Base-by-base conservation (phyloP, 306 rosid species). In the Quercus suber region DNA sequence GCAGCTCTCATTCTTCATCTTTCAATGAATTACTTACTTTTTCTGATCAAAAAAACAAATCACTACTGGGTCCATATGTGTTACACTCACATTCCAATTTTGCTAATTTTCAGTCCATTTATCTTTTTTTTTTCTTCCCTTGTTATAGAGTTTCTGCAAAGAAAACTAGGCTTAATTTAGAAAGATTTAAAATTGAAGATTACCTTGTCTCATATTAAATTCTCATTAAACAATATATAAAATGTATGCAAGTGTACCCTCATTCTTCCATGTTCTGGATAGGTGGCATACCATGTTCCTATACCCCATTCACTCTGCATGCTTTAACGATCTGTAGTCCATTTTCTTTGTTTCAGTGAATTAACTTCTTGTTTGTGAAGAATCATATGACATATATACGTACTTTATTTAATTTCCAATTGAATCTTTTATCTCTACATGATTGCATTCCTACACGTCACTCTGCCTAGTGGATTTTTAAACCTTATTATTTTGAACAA, bases 391-490 rank as follows among this genome's bases (percentile, higher is more conserved):
- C 71, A 12, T 33, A 65, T 33, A 20, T 9, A 45, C 15, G 27
- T 25, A 30, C 55, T 79, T 80, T 74, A 53, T 78, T 53, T 68
- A 60, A 20, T 18, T 37, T 61, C 45, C 41, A 76, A 6, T 41
- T 69, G 73, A 77, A 78, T 67, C 33, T 61, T 79, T 45, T 15
- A 17, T 55, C 25, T 59, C 68, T 76, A 5, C 33, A 59, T 74
- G 21, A 23, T 81, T 71, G n/a, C 52, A 49, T n/a, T 73, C 23
- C 59, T 53, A 43, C 59, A 23, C 58, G 31, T 31, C 53, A 80
- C 67, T 73, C 74, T 9, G 63, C 68, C 55, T 33, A 51, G 41
- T 68, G 20, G 51, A 78, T 17, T 74, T 61, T 65, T 43, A 45
- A 69, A 28, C 61, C 57, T 69, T 55, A 53, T 68, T 74, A 8